Evolutionary conservation across 179 eudicot genomes (phyloP), one percentile per base, ranked within the genome.

Genomic region (Beta macrorhiza): DNA sequence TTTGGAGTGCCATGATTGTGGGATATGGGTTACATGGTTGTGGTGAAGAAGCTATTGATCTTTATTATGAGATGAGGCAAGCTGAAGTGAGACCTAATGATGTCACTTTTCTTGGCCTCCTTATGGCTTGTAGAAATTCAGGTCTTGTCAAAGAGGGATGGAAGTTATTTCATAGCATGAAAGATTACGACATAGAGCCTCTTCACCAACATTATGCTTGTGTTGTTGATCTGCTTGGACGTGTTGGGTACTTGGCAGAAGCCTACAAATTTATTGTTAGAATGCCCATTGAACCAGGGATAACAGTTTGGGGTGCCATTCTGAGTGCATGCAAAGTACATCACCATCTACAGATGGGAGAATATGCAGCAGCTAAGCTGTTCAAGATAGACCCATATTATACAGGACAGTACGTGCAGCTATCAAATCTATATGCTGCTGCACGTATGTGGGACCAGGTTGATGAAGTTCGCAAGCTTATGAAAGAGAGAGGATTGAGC

Each of bases 1-100:
- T 87, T 22, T 93, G 96, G 94, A 91, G 91, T 85, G 89, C 96
- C 55, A 92, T 93, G 96, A 90, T 93, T 44, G 85, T 90, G 65
- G 94, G 96, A 69, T 91, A 90, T 79, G 97, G 90, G 59, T 69
- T 93, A 69, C 92, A 93, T 63, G 97, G 96, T 61, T 78, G 47
- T 42, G 93, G 93, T 11, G 58, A 63, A 80, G 92, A 93, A 85
- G 96, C 97, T 29, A 90, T 92, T 47, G 86, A 87, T 74, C 90
- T 93, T 80, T 93, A 86, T 72, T 25, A 82, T 64, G 79, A 52
- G 78, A 92, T 93, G 97, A 83, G 80, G 72, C 81, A 53, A 63
- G 82, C 87, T 77, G 85, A 84, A 32, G 83, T 89, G 78, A 64
- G n/a, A 57, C 93, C 97, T 49, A 93, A 92, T 84, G 91, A 89